Evolutionary conservation across 345 rosid genomes (phyloP).

Genomic region (Salix purpurea): DNA sequence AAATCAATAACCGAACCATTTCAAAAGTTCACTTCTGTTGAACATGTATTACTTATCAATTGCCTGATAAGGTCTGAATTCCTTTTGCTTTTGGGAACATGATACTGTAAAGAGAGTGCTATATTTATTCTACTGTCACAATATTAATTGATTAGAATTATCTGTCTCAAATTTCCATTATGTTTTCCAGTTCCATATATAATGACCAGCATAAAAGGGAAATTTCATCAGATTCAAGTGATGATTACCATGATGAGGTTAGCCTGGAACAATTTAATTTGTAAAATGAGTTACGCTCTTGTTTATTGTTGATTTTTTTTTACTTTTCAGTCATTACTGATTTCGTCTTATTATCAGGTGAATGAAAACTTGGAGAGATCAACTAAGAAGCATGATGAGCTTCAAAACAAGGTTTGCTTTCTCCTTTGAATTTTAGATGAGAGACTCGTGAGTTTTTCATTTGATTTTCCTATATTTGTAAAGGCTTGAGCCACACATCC

Average conservation of each 20-base stretch:
- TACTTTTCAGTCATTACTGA: not conserved
- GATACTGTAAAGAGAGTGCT: not conserved
- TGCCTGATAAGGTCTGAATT: too few species aligned
- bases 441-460: not conserved
- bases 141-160: not conserved
- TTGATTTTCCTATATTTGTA: not conserved
- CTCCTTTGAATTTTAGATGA: not conserved
- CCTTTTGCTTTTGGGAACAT: too few species aligned
- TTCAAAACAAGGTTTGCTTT: slow-evolving; percentile 56
- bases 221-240: slow-evolving; percentile 47
- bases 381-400: slow-evolving; percentile 45
- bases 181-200: slow-evolving; percentile 40
- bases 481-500: too few species aligned
- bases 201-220: slow-evolving; percentile 41
- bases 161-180: not conserved
- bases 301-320: not conserved
- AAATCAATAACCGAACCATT: too few species aligned
- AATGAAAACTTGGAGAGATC: slow-evolving; percentile 51
- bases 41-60: not conserved
- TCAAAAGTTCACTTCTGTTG: not conserved
- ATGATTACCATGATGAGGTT: slow-evolving; percentile 51
- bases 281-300: not conserved
- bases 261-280: slow-evolving; percentile 3
- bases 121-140: not conserved
- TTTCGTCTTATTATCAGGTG: slow-evolving; percentile 35